A percentile compares a stretch with the other conserved stretches of the same genome.
Evolutionary conservation across 331 rosid genomes (phyloP).

Genomic region (Pyrus hybrid): DNA sequence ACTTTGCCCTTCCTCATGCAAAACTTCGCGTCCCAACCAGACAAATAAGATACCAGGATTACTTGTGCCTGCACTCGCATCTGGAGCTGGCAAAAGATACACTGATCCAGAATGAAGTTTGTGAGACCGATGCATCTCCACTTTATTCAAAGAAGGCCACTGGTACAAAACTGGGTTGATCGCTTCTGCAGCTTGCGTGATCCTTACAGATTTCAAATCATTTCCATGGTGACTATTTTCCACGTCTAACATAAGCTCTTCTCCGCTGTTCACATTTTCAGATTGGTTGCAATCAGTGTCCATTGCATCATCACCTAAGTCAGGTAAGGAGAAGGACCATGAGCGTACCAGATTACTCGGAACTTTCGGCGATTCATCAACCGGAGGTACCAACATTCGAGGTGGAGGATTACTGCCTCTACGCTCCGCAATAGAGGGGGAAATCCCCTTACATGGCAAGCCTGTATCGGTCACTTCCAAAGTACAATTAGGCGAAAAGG

Average conservation of each 20-base stretch:
- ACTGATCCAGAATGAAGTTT: background rate
- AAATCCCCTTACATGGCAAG: conserved; percentile 33
- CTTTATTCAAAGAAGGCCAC: background rate
- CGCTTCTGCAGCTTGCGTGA: conserved; percentile 13
- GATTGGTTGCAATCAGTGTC: conserved; percentile 34
- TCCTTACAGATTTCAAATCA: conserved; percentile 21
- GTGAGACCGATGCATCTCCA: background rate
- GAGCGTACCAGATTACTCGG: conserved; percentile 48
- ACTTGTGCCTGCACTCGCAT: background rate
- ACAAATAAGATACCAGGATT: background rate
- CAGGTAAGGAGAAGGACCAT: conserved; percentile 51
- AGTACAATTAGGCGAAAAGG: conserved; percentile 22
- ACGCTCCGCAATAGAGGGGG: conserved; percentile 78
- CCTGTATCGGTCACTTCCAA: conserved; percentile 19
- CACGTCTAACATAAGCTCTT: conserved; percentile 27
- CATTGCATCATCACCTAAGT: conserved; percentile 38
- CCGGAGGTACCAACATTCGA: conserved; percentile 53
- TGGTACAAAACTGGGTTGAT: conserved; percentile 14
- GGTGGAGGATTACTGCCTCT: conserved; percentile 90
- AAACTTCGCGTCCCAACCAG: background rate
- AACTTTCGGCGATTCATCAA: conserved; percentile 40
- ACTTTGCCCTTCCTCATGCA: background rate
- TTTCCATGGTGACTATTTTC: conserved; percentile 3
- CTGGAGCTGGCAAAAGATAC: background rate
- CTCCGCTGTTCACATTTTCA: conserved; percentile 25